Percentiles rank a stretch among this genome's conserved stretches.
Conservation (phyloP, 139 green algal species). For the Picochlorum costavermella region DNA sequence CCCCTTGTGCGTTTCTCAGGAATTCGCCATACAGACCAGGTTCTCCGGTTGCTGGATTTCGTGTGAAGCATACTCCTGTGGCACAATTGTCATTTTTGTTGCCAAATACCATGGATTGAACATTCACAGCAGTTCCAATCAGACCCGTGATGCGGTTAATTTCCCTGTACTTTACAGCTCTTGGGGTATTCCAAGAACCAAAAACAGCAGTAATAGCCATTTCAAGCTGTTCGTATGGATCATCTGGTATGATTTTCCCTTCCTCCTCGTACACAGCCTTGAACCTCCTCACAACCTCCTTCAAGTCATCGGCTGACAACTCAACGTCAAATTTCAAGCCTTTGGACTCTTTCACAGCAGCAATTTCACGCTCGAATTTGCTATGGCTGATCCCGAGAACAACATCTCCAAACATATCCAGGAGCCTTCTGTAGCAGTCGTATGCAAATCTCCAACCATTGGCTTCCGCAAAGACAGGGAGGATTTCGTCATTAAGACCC, state of each 20-base stretch:
- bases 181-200: constrained; percentile 60
- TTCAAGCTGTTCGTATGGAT: constrained; percentile 67
- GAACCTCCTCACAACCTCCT: constrained; percentile 47
- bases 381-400: constrained; percentile 72
- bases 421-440: constrained; percentile 74
- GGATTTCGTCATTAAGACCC: constrained; percentile 72
- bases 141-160: constrained; percentile 82
- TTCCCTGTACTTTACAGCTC: constrained; percentile 78
- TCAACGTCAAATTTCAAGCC: constrained; percentile 67
- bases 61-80: constrained; percentile 83
- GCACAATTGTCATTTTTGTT: constrained; percentile 67
- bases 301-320: constrained; percentile 60
- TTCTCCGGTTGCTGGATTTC: constrained; percentile 63
- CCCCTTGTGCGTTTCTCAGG: constrained; percentile 78
- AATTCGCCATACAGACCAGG: constrained; percentile 80
- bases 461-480: constrained; percentile 49
- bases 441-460: constrained; percentile 62
- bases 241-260: constrained; percentile 50
- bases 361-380: constrained; percentile 72
- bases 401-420: constrained; percentile 82
- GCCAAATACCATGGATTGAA: constrained; percentile 87
- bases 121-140: constrained; percentile 78
- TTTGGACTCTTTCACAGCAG: constrained; percentile 49
- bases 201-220: constrained; percentile 68
- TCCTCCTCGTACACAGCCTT: constrained; percentile 61